Evolutionary conservation across 805 yeast genomes (phyloP), one percentile per base, ranked within the genome.

Genomic region (Yueomyces sinensis): DNA sequence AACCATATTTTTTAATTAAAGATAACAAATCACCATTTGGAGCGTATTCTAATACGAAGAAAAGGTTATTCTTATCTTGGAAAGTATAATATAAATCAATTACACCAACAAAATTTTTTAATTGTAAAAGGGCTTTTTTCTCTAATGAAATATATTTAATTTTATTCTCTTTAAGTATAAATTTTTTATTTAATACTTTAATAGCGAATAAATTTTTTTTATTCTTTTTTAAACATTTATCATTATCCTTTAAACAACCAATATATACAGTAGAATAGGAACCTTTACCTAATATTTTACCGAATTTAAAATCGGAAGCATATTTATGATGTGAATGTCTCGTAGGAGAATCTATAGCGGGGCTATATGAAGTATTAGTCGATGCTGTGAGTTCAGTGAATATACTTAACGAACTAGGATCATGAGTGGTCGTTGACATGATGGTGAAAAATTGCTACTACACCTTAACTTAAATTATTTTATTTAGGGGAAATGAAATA

Each of bases 241-340:
- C 24, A 20, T 7, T 20, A 20, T 20, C 24, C 7, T 7, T 7
- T 11, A 20, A 20, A 20, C 24, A 70, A 0, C 96, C 98, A 28
- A 83, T 70, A 44, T 75, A 71, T 3, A 89, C 99, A 1, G 94
- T 87, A 9, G 96, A 86, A 53, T 89, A 91, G 5, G 95, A 83
- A 2, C 99, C 99, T 52, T 83, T 94, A 20, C 99, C 99, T 20
- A 91, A 70, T 31, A 80, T 75, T 14, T 82, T 75, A 9, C 94
- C 93, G 53, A 91, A 84, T 41, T 76, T 79, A 56, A 87, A 91
- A 52, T 91, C n/a, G n/a, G n/a, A n/a, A n/a, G n/a, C n/a, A n/a
- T n/a, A n/a, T n/a, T n/a, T n/a, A n/a, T n/a, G n/a, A n/a, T n/a
- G n/a, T n/a, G n/a, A n/a, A n/a, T n/a, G n/a, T n/a, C n/a, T n/a